These are phyloP conservation scores for Penicillium angulare DNA, from an alignment of 495 filamentous ascomycete genomes.

Conservation along the genomic window DNA sequence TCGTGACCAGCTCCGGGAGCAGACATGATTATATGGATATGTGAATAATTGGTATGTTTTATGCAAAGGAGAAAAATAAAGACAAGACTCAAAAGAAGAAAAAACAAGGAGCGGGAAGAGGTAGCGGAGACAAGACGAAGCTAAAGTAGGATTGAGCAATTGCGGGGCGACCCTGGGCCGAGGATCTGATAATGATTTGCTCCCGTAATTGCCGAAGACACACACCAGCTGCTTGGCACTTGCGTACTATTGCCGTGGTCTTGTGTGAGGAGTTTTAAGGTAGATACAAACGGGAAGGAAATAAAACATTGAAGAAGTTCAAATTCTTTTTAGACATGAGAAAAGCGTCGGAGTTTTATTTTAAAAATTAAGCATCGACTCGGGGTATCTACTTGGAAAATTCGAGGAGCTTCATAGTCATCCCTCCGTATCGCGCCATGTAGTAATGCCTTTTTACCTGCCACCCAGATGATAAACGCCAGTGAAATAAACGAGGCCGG, in stretches of 20 bases:
- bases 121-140: not conserved
- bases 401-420: constrained; percentile 50
- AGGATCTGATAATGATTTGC: constrained; percentile 33
- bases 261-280: not conserved
- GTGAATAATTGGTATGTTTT: not conserved
- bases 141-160: constrained; percentile 22
- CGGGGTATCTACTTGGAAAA: constrained; percentile 51
- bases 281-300: not conserved
- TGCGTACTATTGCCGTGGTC: no score
- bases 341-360: constrained; percentile 40
- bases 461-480: constrained; percentile 41
- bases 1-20: constrained; percentile 75
- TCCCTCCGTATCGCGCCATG: constrained; percentile 50
- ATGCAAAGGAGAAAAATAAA: not conserved
- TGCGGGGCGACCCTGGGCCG: constrained; percentile 26
- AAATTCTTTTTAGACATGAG: constrained; percentile 22
- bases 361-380: constrained; percentile 54
- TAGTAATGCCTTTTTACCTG: constrained; percentile 43
- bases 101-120: not conserved
- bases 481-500: constrained; percentile 25
- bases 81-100: not conserved
- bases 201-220: constrained; percentile 18
- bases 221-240: constrained; percentile 11
- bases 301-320: not conserved
- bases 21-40: constrained; percentile 42